phyloP scores from a whole-genome alignment of 2,329 filamentous ascomycete genomes.

The Trichoderma semiorbis region DNA sequence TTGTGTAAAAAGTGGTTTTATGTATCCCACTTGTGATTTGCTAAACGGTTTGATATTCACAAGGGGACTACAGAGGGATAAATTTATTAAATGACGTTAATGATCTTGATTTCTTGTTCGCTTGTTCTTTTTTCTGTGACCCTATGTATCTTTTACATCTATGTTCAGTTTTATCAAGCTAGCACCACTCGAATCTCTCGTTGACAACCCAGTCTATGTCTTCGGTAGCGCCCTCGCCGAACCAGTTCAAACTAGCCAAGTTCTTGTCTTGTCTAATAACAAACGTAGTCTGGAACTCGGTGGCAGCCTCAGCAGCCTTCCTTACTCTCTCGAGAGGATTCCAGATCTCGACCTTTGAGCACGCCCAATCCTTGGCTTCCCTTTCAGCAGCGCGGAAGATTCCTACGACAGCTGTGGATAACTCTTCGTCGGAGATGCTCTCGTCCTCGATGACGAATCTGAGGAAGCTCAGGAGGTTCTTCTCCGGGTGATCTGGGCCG shows the following conservation, averaged over 20 bases:
- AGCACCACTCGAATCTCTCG: conserved; percentile 79
- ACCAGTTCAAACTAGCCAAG: conserved; percentile 71
- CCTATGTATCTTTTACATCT: not conserved
- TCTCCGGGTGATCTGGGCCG: conserved; percentile 48
- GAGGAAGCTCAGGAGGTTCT: conserved; percentile 67
- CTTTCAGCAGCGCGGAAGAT: conserved; percentile 64
- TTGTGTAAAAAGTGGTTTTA: not conserved
- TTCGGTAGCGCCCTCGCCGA: conserved; percentile 50
- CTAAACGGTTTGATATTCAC: not conserved
- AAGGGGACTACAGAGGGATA: conserved; percentile 7
- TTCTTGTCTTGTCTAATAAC: conserved; percentile 61
- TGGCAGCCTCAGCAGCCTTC: conserved; percentile 42
- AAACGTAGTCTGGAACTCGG: conserved; percentile 47
- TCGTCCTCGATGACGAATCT: conserved; percentile 63
- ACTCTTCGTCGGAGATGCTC: conserved; percentile 36
- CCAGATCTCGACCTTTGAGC: conserved; percentile 74
- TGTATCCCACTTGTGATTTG: conserved; percentile 6
- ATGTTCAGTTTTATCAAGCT: conserved; percentile 17
- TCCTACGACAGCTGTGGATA: conserved; percentile 54
- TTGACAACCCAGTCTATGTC: conserved; percentile 69
- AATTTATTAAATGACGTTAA: conserved; percentile 14
- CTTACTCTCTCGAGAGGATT: conserved; percentile 62
- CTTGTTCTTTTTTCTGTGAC: conserved; percentile 6
- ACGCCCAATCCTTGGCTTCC: conserved; percentile 69
- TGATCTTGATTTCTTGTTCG: not conserved